Percentiles rank a stretch among this genome's conserved stretches.
phyloP scores from a whole-genome alignment of 169 alveolate species.

The Besnoitia besnoiti region DNA sequence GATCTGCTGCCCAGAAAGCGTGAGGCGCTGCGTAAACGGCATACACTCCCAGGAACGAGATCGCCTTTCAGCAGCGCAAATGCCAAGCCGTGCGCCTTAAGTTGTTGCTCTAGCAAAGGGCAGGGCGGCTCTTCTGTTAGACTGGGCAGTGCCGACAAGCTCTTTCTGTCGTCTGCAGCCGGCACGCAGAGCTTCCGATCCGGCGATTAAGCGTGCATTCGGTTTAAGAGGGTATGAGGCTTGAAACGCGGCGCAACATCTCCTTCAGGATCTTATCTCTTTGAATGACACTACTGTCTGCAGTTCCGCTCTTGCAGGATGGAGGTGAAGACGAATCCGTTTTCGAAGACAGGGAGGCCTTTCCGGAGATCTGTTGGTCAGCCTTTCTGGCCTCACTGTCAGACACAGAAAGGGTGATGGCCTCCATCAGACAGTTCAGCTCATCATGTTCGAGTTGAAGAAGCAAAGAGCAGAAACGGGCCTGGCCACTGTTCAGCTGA shows the following conservation, averaged over 20 bases:
- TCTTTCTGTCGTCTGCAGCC: too few relatives aligned
- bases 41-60: too few relatives aligned
- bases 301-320: background rate
- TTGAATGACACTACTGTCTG: background rate
- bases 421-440: background rate
- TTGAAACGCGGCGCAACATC: background rate
- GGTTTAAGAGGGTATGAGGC: background rate
- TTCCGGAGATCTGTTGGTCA: background rate
- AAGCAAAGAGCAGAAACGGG: slow-evolving; percentile 1
- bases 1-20: too few relatives aligned
- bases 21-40: too few relatives aligned
- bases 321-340: background rate
- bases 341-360: background rate
- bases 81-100: too few relatives aligned
- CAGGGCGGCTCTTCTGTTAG: too few relatives aligned
- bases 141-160: too few relatives aligned
- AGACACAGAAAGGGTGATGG: background rate
- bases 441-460: background rate
- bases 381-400: background rate
- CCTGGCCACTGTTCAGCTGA: background rate
- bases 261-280: background rate
- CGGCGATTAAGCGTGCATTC: too few relatives aligned
- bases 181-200: too few relatives aligned
- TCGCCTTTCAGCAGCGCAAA: too few relatives aligned
- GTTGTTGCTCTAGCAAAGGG: too few relatives aligned